Conservation (phyloP, 169 alveolate species). For the Cytauxzoon felis region DNA sequence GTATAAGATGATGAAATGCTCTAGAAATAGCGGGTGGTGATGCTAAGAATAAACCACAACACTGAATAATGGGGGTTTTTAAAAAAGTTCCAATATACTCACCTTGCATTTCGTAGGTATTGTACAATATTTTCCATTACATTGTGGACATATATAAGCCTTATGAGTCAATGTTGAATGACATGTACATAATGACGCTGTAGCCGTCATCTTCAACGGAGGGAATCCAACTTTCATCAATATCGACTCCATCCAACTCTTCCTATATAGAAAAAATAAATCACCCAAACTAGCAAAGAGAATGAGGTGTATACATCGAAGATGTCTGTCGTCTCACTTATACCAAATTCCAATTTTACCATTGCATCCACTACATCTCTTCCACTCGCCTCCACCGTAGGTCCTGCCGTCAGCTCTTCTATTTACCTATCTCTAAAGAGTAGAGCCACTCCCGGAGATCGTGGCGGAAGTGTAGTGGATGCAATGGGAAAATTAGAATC, state of each 20-base stretch:
- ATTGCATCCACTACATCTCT: no score
- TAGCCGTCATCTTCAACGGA: slow-evolving; percentile 61
- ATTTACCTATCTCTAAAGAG: no score
- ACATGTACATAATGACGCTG: slow-evolving; percentile 71
- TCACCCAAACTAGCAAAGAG: background rate
- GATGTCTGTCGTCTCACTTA: no score
- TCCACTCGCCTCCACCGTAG: no score
- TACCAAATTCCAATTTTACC: no score
- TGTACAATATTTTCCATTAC: slow-evolving; percentile 68
- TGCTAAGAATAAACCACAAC: slow-evolving; percentile 54
- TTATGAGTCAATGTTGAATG: slow-evolving; percentile 62
- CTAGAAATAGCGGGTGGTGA: slow-evolving; percentile 64
- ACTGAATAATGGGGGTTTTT: no score
- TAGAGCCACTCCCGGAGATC: no score
- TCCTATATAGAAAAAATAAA: slow-evolving; percentile 39
- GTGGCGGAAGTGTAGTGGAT: no score
- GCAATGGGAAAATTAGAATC: no score
- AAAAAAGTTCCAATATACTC: no score
- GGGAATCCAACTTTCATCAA: slow-evolving; percentile 73
- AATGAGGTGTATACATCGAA: no score
- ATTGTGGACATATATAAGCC: slow-evolving; percentile 70
- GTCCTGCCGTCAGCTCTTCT: no score
- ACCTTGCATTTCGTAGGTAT: slow-evolving; percentile 76
- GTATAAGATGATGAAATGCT: slow-evolving; percentile 54
- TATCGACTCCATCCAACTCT: slow-evolving; percentile 73